These are phyloP conservation scores for Cladochytrium tenue DNA, from an alignment of 371 early-diverging fungal genomes.

Conservation along the genomic window DNA sequence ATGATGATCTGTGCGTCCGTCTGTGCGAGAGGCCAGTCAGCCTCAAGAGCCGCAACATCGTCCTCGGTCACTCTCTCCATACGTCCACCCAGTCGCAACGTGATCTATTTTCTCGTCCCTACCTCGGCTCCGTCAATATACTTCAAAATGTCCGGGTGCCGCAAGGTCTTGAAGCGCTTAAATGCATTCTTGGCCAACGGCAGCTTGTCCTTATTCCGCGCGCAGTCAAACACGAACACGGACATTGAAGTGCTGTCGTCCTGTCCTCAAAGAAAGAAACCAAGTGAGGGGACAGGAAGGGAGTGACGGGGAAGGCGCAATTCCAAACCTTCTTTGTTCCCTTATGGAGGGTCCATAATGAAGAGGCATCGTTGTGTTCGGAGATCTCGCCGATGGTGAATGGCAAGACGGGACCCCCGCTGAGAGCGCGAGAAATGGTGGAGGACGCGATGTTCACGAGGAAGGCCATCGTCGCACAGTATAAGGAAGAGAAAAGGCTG, in stretches of 20 bases:
- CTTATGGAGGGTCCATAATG: not conserved
- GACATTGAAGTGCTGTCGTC: conserved; percentile 25
- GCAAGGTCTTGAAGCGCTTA: conserved; percentile 79
- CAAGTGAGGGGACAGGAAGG: not conserved
- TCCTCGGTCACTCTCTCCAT: too few relatives aligned
- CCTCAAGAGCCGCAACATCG: too few relatives aligned
- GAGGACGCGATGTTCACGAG: not conserved
- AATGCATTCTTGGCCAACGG: conserved; percentile 86
- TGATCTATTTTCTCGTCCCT: too few relatives aligned
- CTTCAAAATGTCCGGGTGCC: conserved; percentile 85
- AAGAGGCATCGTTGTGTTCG: not conserved
- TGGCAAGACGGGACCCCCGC: not conserved
- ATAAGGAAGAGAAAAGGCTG: too few relatives aligned
- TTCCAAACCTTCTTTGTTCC: not conserved
- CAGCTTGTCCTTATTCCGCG: conserved; percentile 62
- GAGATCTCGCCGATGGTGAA: not conserved
- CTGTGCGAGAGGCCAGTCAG: too few relatives aligned
- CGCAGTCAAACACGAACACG: conserved; percentile 83
- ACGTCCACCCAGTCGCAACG: too few relatives aligned
- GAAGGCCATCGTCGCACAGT: not conserved
- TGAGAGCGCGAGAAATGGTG: not conserved
- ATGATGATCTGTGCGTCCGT: conserved; percentile 85
- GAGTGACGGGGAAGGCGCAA: not conserved
- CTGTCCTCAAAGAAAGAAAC: not conserved
- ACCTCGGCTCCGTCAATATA: conserved; percentile 88